Conservation (phyloP, 176 grass and related monocot genomes). For the Raddia guianensis region DNA sequence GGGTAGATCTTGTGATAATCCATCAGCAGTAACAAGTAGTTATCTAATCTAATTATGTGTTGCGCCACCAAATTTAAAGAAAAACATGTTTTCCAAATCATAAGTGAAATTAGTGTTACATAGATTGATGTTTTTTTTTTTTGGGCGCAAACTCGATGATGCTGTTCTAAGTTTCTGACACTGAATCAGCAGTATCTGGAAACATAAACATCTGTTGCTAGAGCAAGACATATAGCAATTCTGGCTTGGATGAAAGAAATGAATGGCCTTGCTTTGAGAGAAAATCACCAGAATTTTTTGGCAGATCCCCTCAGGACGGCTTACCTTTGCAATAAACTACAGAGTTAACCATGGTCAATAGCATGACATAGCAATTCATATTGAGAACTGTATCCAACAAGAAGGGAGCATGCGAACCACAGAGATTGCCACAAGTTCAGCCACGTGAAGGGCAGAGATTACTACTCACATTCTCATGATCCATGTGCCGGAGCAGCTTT, state of each 20-base stretch:
- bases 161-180: no score
- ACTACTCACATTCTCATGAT: conserved; percentile 87
- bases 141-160: no score
- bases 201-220: neutral
- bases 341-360: conserved; percentile 46
- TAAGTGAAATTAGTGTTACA: neutral
- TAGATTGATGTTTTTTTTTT: neutral
- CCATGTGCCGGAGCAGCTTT: conserved; percentile 94
- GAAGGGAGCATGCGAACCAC: conserved; percentile 7
- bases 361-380: neutral
- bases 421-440: neutral
- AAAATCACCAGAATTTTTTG: conserved; percentile 55
- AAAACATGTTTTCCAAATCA: neutral
- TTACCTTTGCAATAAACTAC: conserved; percentile 56
- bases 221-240: neutral
- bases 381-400: neutral
- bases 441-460: neutral
- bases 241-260: neutral
- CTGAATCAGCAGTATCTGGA: neutral
- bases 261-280: conserved; percentile 29
- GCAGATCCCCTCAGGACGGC: conserved; percentile 40
- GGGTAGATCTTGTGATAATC: conserved; percentile 10
- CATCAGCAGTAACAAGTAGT: neutral
- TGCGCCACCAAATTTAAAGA: conserved; percentile 8
- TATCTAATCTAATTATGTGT: neutral